A percentile compares a stretch with the other conserved stretches of the same genome.
Conservation (phyloP, 495 filamentous ascomycete species). For the Physcia stellaris region DNA sequence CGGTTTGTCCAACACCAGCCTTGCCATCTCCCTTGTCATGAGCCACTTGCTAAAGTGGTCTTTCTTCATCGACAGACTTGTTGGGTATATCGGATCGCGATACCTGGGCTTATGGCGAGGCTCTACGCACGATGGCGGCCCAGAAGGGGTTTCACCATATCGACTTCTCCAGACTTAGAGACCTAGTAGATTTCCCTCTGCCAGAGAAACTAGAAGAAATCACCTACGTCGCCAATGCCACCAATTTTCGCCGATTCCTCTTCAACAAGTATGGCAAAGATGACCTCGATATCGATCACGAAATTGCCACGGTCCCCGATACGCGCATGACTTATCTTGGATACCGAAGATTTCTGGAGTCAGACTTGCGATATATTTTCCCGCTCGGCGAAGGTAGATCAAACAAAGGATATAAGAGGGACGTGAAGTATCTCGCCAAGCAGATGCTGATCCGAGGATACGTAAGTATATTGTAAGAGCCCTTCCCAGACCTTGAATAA, state of each 20-base stretch:
- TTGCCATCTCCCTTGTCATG: background rate
- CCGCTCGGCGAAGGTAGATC: slow-evolving; percentile 23
- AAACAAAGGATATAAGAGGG: slow-evolving; percentile 27
- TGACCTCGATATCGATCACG: slow-evolving; percentile 21
- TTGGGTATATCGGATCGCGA: slow-evolving; percentile 34
- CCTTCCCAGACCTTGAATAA: slow-evolving; percentile 28
- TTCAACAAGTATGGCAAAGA: slow-evolving; percentile 22
- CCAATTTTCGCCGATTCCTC: slow-evolving; percentile 27
- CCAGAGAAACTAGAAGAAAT: slow-evolving; percentile 26
- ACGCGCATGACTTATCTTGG: slow-evolving; percentile 32
- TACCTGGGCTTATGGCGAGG: slow-evolving; percentile 37
- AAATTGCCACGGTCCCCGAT: slow-evolving; percentile 28
- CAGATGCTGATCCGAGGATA: slow-evolving; percentile 33
- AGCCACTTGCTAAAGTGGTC: slow-evolving; percentile 1
- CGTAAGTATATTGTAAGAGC: slow-evolving; percentile 21
- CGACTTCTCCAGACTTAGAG: slow-evolving; percentile 26
- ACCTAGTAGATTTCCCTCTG: slow-evolving; percentile 24
- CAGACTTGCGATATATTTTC: slow-evolving; percentile 30
- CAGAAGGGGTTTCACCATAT: slow-evolving; percentile 22
- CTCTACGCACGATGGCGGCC: slow-evolving; percentile 26
- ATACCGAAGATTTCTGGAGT: slow-evolving; percentile 32
- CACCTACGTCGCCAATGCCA: slow-evolving; percentile 29
- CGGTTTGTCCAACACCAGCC: slow-evolving; percentile 18
- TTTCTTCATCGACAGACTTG: slow-evolving; percentile 24
- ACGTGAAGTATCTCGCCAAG: slow-evolving; percentile 30